phyloP scores from a whole-genome alignment of 257 asterid genomes.

The Jacaranda copaia region DNA sequence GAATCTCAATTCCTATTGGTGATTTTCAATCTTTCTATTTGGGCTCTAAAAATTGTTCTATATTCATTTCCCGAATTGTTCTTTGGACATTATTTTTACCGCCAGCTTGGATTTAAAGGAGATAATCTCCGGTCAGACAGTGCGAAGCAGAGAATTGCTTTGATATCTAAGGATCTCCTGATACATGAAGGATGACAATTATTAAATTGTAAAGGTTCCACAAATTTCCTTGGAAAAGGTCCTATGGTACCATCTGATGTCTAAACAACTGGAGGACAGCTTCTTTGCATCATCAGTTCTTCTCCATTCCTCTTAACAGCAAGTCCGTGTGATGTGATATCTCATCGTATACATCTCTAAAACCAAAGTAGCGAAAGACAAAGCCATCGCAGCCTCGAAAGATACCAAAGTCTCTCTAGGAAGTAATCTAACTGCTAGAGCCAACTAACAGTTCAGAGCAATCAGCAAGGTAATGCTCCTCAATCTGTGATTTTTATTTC shows the following conservation, averaged over 20 bases:
- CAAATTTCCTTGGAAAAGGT: background rate
- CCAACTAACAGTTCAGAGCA: slow-evolving; percentile 40
- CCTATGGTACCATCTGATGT: slow-evolving; percentile 23
- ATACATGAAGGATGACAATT: slow-evolving; percentile 59
- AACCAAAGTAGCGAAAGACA: slow-evolving; percentile 42
- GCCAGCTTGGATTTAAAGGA: slow-evolving; percentile 79
- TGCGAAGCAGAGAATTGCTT: slow-evolving; percentile 83
- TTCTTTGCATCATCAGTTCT: slow-evolving; percentile 28
- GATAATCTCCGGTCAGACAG: slow-evolving; percentile 86
- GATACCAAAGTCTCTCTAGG: slow-evolving; percentile 36
- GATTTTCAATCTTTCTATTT: background rate
- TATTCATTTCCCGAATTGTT: slow-evolving; percentile 12
- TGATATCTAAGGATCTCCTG: slow-evolving; percentile 75
- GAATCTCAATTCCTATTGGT: background rate
- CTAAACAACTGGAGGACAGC: slow-evolving; percentile 27
- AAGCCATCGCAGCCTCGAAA: slow-evolving; percentile 37
- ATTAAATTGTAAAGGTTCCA: slow-evolving; percentile 24
- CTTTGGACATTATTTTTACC: slow-evolving; percentile 22
- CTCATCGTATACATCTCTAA: slow-evolving; percentile 32
- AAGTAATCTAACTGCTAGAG: slow-evolving; percentile 53
- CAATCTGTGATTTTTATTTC: slow-evolving; percentile 26
- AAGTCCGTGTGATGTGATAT: slow-evolving; percentile 28
- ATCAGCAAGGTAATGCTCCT: slow-evolving; percentile 35
- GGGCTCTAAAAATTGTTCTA: slow-evolving; percentile 1
- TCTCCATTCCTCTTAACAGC: slow-evolving; percentile 27